phyloP scores from a whole-genome alignment of 768 basidiomycete genomes.

The Lactarius psammicola region DNA sequence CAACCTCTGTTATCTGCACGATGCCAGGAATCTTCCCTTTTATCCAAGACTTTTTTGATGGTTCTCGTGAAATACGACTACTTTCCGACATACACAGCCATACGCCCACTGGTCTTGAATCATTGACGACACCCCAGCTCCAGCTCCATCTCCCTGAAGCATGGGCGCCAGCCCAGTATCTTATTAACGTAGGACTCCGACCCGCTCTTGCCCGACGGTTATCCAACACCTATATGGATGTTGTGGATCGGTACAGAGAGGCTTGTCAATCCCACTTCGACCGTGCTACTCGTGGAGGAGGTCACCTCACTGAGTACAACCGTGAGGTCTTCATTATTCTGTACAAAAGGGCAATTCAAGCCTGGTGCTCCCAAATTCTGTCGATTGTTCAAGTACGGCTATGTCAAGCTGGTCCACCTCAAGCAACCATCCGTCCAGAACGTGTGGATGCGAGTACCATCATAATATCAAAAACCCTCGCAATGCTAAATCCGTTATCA shows the following conservation, averaged over 20 bases:
- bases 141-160: constrained; percentile 13
- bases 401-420: neutral
- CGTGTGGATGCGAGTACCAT: neutral
- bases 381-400: neutral
- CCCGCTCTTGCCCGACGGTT: neutral
- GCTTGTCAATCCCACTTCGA: neutral
- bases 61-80: neutral
- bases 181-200: constrained; percentile 9
- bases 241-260: neutral
- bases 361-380: neutral
- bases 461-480: neutral
- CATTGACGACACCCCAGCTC: neutral
- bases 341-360: neutral
- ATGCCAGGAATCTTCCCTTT: neutral
- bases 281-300: neutral
- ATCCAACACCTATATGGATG: neutral
- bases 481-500: no score
- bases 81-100: neutral
- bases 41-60: neutral
- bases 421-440: neutral
- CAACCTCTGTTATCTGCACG: neutral
- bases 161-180: neutral
- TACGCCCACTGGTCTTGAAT: neutral
- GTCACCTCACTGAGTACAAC: neutral
- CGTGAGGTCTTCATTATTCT: neutral